Base-by-base conservation (phyloP, 768 basidiomycete species). In the Kwoniella dejecticola region DNA sequence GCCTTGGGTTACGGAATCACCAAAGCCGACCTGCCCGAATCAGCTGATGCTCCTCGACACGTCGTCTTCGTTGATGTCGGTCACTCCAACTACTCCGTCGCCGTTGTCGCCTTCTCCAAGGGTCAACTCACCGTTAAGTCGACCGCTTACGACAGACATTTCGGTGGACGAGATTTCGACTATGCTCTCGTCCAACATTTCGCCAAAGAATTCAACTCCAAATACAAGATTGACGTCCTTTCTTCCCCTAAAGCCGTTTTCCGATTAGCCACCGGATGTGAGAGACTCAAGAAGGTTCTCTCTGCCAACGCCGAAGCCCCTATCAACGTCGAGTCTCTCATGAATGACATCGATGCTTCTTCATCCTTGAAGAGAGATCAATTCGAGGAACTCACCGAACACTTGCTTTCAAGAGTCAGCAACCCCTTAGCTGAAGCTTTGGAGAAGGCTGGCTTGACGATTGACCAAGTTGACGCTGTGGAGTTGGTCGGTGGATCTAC, bases 1-100 rank as follows among this genome's bases (percentile, higher is more conserved):
- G 96, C 96, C 40, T 88, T 99, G 78, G 92, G 91, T 53, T 99
- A 95, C 81, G 96, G 96, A 69, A 98, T 98, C 84, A 99, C 95
- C 68, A 99, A 99, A 81, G 86, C 89, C 26, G 96, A 99, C 79
- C 87, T 99, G 44, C 96, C 96, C 21, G 80, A 80, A 33, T 87
- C 88, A 13, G 78, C 86, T 31, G 92, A 94, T 64, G 83, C 81
- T 67, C 88, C 94, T 0, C 85, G 88, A 31, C 85, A 96, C 78
- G 87, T 99, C 79, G 89, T 88, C 66, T 97, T 99, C 74, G 86
- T 98, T 72, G 96, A 99, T 72, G 86, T 94, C 60, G 96, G 96
- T 50, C 96, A 98, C 83, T 90, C 91, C 5, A 86, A 86, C 81
- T 84, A 93, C 81, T 89, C 90, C 26, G 90, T 89, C 63, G 78